Evolutionary conservation across 2,329 filamentous ascomycete species (phyloP).

Genomic region (Grosmannia clavigera): DNA sequence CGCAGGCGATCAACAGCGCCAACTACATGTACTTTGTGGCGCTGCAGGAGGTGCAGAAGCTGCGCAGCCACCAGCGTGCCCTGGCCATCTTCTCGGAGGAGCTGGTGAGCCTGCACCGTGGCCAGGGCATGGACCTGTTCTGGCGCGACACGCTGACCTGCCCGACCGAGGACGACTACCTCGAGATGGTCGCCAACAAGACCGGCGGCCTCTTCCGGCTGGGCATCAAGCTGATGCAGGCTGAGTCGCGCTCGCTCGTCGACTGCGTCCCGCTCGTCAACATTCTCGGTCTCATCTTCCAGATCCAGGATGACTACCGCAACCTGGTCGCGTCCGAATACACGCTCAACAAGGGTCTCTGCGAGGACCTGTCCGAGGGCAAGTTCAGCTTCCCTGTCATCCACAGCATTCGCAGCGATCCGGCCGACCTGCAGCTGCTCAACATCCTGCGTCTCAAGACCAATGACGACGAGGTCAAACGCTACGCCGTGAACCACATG

Average conservation of each 20-base stretch:
- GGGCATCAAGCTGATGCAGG: conserved; percentile 80
- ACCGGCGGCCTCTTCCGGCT: conserved; percentile 78
- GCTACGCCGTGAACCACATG: conserved; percentile 86
- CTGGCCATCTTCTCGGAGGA: conserved; percentile 70
- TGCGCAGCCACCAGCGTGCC: conserved; percentile 52
- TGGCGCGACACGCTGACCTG: conserved; percentile 79
- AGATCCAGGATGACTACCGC: conserved; percentile 88
- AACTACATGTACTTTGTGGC: conserved; percentile 84
- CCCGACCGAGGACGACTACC: conserved; percentile 76
- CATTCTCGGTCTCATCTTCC: conserved; percentile 73
- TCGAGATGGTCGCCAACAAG: conserved; percentile 91
- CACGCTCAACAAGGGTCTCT: conserved; percentile 80
- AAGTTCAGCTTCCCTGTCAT: conserved; percentile 97
- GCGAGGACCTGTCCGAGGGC: conserved; percentile 90
- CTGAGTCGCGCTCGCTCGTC: conserved; percentile 42
- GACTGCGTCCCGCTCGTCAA: conserved; percentile 80
- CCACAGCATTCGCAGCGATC: conserved; percentile 74
- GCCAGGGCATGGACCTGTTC: conserved; percentile 84
- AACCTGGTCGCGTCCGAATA: conserved; percentile 70
- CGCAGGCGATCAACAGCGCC: conserved; percentile 82
- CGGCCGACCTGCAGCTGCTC: conserved; percentile 63
- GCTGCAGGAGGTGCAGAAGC: conserved; percentile 58
- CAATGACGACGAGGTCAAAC: conserved; percentile 74
- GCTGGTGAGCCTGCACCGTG: conserved; percentile 70
- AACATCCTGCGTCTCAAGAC: conserved; percentile 91